Percentiles rank a stretch among this genome's conserved stretches.
These are phyloP conservation scores for Phaeotremella skinneri DNA, from an alignment of 768 basidiomycete genomes.

Conservation along the genomic window DNA sequence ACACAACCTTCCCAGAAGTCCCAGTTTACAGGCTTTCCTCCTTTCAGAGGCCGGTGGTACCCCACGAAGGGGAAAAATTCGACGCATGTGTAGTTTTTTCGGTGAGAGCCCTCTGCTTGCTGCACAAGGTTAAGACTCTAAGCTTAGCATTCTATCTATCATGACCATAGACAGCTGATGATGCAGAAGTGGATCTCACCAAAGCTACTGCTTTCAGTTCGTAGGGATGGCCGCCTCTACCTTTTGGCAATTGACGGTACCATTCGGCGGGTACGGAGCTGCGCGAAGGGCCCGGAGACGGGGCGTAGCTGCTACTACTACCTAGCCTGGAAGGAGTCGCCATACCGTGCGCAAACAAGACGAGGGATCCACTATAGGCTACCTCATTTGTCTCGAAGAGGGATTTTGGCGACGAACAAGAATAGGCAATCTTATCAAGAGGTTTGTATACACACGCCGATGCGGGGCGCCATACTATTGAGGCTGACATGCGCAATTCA, in stretches of 20 bases:
- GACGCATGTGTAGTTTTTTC: background rate
- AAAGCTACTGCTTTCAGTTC: background rate
- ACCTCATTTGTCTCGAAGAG: too few relatives aligned
- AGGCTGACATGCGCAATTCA: too few relatives aligned
- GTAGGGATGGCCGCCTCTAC: background rate
- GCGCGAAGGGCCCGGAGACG: background rate
- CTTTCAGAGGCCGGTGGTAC: background rate
- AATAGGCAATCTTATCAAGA: too few relatives aligned
- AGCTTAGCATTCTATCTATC: too few relatives aligned
- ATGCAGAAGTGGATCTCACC: background rate
- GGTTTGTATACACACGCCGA: too few relatives aligned
- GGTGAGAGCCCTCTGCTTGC: background rate
- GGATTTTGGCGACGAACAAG: too few relatives aligned
- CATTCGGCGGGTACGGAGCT: background rate
- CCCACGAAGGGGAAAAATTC: background rate
- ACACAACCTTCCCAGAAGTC: constrained; percentile 2
- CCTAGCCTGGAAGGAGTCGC: background rate
- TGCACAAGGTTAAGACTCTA: too few relatives aligned
- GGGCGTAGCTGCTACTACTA: background rate
- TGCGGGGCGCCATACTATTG: too few relatives aligned
- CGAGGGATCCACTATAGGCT: too few relatives aligned
- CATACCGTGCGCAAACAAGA: background rate
- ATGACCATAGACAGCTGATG: too few relatives aligned
- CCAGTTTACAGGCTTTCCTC: background rate
- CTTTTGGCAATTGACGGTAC: background rate